A percentile compares a stretch with the other conserved stretches of the same genome.
These are phyloP conservation scores for Heritiera fomes DNA, from an alignment of 345 rosid genomes.

Conservation along the genomic window DNA sequence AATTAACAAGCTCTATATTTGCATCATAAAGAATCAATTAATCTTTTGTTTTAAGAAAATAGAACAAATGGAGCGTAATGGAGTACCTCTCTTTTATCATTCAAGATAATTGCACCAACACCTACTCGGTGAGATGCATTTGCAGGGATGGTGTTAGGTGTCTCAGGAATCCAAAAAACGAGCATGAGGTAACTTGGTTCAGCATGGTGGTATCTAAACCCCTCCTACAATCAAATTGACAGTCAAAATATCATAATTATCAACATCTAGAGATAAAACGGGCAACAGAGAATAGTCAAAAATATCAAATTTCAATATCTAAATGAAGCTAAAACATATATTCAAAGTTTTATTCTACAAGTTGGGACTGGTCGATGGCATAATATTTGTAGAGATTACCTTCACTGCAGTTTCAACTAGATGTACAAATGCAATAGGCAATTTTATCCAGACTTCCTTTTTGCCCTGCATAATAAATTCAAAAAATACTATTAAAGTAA, in stretches of 20 bases:
- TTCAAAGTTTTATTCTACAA: not conserved
- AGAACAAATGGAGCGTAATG: not conserved
- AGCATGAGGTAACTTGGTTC: constrained; percentile 85
- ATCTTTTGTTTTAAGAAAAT: not conserved
- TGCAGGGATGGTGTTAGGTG: constrained; percentile 61
- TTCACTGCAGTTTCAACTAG: constrained; percentile 68
- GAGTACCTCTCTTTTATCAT: constrained; percentile 68
- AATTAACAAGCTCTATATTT: not conserved
- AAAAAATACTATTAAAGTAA: not conserved
- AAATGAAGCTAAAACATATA: not conserved
- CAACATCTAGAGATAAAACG: not conserved
- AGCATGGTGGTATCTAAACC: constrained; percentile 78
- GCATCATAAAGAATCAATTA: not conserved
- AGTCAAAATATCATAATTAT: not conserved
- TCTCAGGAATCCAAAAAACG: constrained; percentile 73
- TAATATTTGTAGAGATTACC: constrained; percentile 39
- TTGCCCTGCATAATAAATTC: constrained; percentile 51
- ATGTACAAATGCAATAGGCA: constrained; percentile 61
- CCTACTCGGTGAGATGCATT: constrained; percentile 77
- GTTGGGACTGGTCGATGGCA: not conserved
- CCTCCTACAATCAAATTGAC: constrained; percentile 48
- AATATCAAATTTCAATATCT: not conserved
- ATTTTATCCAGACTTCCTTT: constrained; percentile 76
- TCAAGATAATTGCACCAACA: constrained; percentile 75
- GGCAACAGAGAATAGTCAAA: not conserved